Percentiles rank a stretch among this genome's conserved stretches.
phyloP scores from a whole-genome alignment of 768 basidiomycete species.

The Rhizopogon sp. region DNA sequence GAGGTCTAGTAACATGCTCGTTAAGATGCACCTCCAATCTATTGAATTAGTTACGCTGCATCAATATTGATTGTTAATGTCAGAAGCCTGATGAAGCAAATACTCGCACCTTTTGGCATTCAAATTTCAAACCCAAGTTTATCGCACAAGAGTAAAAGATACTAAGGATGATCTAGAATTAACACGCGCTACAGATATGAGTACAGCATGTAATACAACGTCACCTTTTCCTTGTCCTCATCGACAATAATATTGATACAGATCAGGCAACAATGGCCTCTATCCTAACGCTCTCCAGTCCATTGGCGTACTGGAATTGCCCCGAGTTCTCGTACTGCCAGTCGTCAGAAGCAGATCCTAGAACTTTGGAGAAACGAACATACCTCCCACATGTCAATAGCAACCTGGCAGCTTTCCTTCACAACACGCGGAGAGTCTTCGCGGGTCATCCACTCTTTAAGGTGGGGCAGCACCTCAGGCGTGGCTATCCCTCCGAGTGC shows the following conservation, averaged over 20 bases:
- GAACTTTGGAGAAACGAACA: constrained; percentile 15
- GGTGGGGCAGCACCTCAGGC: constrained; percentile 81
- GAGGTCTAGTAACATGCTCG: too few relatives aligned
- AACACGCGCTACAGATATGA: neutral
- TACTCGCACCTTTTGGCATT: neutral
- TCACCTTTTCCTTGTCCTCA: neutral
- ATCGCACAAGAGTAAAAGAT: neutral
- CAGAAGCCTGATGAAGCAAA: neutral
- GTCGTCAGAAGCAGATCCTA: neutral
- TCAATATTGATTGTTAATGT: neutral
- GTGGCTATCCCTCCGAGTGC: constrained; percentile 97
- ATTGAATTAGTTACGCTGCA: neutral
- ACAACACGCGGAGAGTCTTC: constrained; percentile 85
- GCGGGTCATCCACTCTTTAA: constrained; percentile 79
- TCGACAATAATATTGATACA: neutral
- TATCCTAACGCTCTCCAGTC: constrained; percentile 23
- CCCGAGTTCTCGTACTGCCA: constrained; percentile 73
- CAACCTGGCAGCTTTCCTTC: constrained; percentile 92
- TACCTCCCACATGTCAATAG: constrained; percentile 97
- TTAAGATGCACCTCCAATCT: too few relatives aligned
- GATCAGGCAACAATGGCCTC: neutral
- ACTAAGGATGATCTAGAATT: neutral
- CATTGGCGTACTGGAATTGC: constrained; percentile 76
- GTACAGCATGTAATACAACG: neutral
- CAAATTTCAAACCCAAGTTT: neutral